Evolutionary conservation across 345 rosid genomes (phyloP).

Genomic region (Aquilaria yunnanensis): DNA sequence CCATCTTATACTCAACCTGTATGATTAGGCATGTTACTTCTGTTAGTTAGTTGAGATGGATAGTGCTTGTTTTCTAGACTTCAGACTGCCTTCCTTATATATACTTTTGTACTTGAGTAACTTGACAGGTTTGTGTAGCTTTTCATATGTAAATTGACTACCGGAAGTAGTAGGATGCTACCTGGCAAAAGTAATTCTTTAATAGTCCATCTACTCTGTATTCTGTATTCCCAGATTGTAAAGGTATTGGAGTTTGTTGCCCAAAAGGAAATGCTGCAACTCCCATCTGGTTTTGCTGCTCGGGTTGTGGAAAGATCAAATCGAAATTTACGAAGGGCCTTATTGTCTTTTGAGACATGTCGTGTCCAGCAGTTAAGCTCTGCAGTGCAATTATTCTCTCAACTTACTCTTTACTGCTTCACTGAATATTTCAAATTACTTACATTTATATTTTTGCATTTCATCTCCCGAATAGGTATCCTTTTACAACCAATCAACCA

Average conservation of each 20-base stretch:
- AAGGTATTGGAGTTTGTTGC: conserved; percentile 79
- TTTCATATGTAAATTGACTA: neutral
- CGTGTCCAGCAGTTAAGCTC: conserved; percentile 78
- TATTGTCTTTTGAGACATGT: conserved; percentile 81
- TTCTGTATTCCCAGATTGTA: conserved; percentile 44
- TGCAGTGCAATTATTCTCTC: neutral
- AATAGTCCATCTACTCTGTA: neutral
- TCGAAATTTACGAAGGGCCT: conserved; percentile 81
- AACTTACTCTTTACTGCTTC: neutral
- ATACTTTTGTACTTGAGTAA: neutral
- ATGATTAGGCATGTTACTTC: too few relatives aligned
- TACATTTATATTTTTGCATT: neutral
- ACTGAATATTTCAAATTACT: conserved; percentile 7
- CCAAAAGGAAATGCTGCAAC: conserved; percentile 76
- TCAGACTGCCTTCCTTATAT: neutral
- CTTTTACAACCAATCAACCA: conserved; percentile 61
- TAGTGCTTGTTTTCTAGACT: too few relatives aligned
- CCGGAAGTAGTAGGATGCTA: neutral
- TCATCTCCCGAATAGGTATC: conserved; percentile 39
- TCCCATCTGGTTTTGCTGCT: conserved; percentile 76
- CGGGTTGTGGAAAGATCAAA: conserved; percentile 84
- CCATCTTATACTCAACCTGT: too few relatives aligned
- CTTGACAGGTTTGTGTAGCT: neutral
- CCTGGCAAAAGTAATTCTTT: neutral
- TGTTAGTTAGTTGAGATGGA: too few relatives aligned